phyloP scores from a whole-genome alignment of 768 basidiomycete genomes.

The Lentinula sp. region DNA sequence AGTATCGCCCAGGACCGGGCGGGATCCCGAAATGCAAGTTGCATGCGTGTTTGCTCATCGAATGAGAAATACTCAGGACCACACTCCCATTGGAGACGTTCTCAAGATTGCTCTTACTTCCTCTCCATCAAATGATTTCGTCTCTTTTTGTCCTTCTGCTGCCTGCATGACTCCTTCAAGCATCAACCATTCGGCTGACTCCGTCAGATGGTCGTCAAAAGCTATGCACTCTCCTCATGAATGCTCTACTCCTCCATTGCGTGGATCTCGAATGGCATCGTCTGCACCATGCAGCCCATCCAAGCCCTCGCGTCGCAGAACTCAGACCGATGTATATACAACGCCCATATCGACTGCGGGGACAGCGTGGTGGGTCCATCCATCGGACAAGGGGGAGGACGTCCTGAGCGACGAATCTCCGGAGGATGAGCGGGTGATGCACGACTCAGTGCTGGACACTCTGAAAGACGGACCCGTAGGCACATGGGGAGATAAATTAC shows the following conservation, averaged over 20 bases:
- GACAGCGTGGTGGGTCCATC: not conserved
- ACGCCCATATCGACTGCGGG: not conserved
- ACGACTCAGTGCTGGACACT: not conserved
- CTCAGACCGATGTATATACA: not conserved
- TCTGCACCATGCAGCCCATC: not conserved
- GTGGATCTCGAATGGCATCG: not conserved
- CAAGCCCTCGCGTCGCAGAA: not conserved
- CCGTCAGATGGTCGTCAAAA: not conserved
- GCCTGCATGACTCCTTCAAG: not conserved
- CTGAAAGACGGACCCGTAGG: not conserved
- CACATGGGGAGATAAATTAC: conserved; percentile 1
- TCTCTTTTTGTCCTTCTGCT: not conserved
- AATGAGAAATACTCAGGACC: conserved; percentile 72
- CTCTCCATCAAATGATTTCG: not conserved
- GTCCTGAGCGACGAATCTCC: not conserved
- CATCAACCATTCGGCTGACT: not conserved
- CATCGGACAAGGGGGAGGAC: not conserved
- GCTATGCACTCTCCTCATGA: not conserved
- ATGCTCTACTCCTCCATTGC: not conserved
- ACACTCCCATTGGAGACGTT: conserved; percentile 67
- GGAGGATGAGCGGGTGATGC: not conserved
- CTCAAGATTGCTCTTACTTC: conserved; percentile 44
- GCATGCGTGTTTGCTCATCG: conserved; percentile 71
- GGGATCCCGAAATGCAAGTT: not conserved
- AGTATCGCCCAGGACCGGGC: not conserved